Evolutionary conservation across 345 rosid genomes (phyloP), one percentile per base, ranked within the genome.

Genomic region (Luvunga scandens): DNA sequence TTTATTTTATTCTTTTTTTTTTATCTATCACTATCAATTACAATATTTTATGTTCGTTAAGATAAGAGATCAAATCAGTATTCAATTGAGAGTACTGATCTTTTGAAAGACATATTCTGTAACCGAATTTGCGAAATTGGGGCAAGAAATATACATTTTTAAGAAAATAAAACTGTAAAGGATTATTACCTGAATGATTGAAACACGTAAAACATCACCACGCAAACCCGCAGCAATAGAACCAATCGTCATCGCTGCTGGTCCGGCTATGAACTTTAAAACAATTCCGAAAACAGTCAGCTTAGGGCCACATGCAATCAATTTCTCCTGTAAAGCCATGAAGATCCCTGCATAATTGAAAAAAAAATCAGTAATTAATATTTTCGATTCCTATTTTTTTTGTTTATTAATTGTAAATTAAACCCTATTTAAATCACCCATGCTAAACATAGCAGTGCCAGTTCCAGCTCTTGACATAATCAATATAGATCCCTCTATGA

Each of bases 371-470:
- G 18, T 45, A 45, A 45, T 12, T 45, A 45, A 13, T 45, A 45
- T 10, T 13, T 45, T 12, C 0, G 18, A 13, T 45, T 45, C 50
- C 13, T n/a, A n/a, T n/a, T 45, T 12, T 45, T 45, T 45, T 45
- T 45, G 1, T 45, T 45, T 12, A 45, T 13, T 45, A 45, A 45
- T 13, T 45, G 50, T 14, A 45, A 42, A 45, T 45, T 45, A 45
- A 45, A 45, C 45, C 12, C 12, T 30, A 33, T 53, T 18, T 53
- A 4, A 19, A 14, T 85, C 77, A 96, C 99, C 98, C 89, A 94
- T 88, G 82, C 85, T 92, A 82, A 96, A 94, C 98, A 96, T 94
- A 79, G 97, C 96, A 78, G 99, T 93, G 80, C 99, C 97, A 16
- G 91, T 88, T 38, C 97, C 98, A 75, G 95, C 97, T 82, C 78